These are phyloP conservation scores for Sedum album DNA, from an alignment of 164 flowering plant genomes.

Conservation along the genomic window DNA sequence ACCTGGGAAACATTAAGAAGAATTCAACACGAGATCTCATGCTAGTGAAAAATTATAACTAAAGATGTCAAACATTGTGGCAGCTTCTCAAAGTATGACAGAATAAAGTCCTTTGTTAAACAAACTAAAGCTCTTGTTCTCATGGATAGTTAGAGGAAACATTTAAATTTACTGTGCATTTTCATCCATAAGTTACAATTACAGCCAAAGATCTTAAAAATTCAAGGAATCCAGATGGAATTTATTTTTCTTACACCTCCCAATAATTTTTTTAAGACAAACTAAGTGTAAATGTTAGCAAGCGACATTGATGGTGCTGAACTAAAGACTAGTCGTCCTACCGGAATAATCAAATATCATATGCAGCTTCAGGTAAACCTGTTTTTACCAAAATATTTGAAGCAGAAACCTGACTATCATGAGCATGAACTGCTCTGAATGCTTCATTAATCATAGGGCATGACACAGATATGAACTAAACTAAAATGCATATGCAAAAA, in stretches of 20 bases:
- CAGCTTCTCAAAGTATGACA: not conserved
- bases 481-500: not conserved
- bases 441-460: too few species aligned
- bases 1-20: conserved; percentile 36
- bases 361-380: too few species aligned
- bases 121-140: not conserved
- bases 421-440: not conserved
- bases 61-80: not conserved
- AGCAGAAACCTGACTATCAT: not conserved
- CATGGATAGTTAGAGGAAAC: not conserved
- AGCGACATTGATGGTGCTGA: too few species aligned
- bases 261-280: too few species aligned
- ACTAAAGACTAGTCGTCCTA: too few species aligned
- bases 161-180: not conserved
- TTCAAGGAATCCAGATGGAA: too few species aligned
- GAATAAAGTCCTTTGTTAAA: not conserved
- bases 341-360: too few species aligned
- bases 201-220: not conserved
- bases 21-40: too few species aligned
- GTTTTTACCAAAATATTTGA: too few species aligned
- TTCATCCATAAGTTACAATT: not conserved
- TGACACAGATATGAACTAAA: not conserved
- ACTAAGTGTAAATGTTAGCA: too few species aligned
- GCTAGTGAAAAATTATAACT: not conserved
- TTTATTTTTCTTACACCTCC: too few species aligned